These are phyloP conservation scores for Metschnikowia henanensis DNA, from an alignment of 805 yeast species.

Conservation along the genomic window DNA sequence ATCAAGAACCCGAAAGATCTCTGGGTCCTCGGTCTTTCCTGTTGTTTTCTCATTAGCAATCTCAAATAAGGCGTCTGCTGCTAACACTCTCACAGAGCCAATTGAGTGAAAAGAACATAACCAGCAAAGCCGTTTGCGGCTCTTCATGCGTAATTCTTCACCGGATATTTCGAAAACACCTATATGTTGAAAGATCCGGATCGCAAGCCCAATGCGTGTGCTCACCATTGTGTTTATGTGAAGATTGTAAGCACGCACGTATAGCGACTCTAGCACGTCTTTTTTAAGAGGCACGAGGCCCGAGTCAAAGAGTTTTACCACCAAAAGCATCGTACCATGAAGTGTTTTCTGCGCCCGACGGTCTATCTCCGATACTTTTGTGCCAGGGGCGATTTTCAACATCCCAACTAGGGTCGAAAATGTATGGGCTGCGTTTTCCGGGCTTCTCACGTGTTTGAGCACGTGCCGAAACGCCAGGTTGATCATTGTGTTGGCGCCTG, in stretches of 20 bases:
- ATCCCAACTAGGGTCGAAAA: slow-evolving; percentile 20
- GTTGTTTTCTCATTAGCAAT: background rate
- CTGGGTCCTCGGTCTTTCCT: background rate
- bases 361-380: slow-evolving; percentile 10
- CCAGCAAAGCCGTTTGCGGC: slow-evolving; percentile 23
- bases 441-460: slow-evolving; percentile 6
- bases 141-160: slow-evolving; percentile 13
- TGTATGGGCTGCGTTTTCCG: too few relatives aligned
- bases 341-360: slow-evolving; percentile 25
- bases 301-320: slow-evolving; percentile 42
- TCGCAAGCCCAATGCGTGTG: slow-evolving; percentile 36
- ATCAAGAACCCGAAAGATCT: background rate
- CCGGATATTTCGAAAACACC: slow-evolving; percentile 10
- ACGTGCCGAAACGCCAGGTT: slow-evolving; percentile 39
- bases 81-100: slow-evolving; percentile 32
- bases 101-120: slow-evolving; percentile 31
- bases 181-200: slow-evolving; percentile 46
- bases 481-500: slow-evolving; percentile 48
- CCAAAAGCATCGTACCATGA: slow-evolving; percentile 25
- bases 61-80: slow-evolving; percentile 45
- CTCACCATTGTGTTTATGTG: slow-evolving; percentile 50
- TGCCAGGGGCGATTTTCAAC: slow-evolving; percentile 17
- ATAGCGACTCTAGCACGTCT: slow-evolving; percentile 36
- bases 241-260: slow-evolving; percentile 52
- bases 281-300: slow-evolving; percentile 29